A percentile compares a stretch with the other conserved stretches of the same genome.
These are phyloP conservation scores for Blastocystis sp. DNA, from an alignment of 352 stramenopile genomes.

Conservation along the genomic window DNA sequence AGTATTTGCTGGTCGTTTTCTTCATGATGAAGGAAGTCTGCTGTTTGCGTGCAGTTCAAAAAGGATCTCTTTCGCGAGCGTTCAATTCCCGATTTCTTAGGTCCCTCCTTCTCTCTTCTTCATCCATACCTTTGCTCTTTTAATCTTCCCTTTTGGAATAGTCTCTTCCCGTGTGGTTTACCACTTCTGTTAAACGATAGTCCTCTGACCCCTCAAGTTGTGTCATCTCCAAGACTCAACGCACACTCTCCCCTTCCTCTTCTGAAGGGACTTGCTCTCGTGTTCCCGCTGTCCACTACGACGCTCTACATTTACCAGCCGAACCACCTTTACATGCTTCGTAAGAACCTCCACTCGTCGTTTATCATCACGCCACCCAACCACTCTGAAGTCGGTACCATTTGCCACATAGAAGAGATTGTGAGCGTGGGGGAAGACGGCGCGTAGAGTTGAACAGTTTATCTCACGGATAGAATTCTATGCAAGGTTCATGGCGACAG, in stretches of 20 bases:
- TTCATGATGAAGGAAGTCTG: not conserved
- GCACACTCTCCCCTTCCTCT: not conserved
- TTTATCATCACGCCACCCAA: constrained; percentile 16
- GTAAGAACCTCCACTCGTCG: not conserved
- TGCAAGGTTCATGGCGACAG: constrained; percentile 10
- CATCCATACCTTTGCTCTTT: constrained; percentile 11
- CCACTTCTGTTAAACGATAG: not conserved
- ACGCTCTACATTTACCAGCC: constrained; percentile 32
- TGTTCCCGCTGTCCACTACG: constrained; percentile 18
- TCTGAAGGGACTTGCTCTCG: not conserved
- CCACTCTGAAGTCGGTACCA: not conserved
- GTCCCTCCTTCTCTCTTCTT: not conserved
- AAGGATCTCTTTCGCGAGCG: constrained; percentile 23
- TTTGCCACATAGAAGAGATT: constrained; percentile 10
- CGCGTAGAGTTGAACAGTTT: not conserved
- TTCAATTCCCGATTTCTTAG: not conserved
- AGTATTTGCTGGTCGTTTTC: not conserved
- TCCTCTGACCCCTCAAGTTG: not conserved
- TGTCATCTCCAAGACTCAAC: not conserved
- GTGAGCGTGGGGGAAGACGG: constrained; percentile 15
- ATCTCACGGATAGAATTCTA: not conserved
- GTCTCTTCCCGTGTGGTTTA: not conserved
- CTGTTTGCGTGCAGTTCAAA: constrained; percentile 14
- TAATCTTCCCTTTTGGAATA: constrained; percentile 40
- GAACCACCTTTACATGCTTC: constrained; percentile 23